These are phyloP conservation scores for Fragilaria crotonensis DNA, from an alignment of 108 stramenopile genomes.

Conservation along the genomic window DNA sequence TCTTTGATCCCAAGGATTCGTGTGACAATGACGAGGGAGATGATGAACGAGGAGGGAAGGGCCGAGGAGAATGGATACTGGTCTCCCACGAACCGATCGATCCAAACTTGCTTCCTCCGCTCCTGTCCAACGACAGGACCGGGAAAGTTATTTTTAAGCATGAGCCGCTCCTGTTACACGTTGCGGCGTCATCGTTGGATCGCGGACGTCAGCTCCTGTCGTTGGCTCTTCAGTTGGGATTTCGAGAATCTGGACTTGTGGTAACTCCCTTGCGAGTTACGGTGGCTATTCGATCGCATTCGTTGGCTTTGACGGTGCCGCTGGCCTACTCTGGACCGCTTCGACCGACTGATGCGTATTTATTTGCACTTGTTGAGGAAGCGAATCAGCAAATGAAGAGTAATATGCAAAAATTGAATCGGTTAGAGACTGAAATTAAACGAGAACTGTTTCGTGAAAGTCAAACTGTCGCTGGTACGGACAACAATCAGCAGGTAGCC, in stretches of 20 bases:
- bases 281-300: constrained; percentile 61
- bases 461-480: too few relatives aligned
- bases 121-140: constrained; percentile 18
- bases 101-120: constrained; percentile 22
- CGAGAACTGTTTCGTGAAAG: constrained; percentile 31
- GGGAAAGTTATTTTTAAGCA: constrained; percentile 37
- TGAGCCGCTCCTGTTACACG: constrained; percentile 77
- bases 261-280: constrained; percentile 37
- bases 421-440: constrained; percentile 32
- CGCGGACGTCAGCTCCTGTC: constrained; percentile 49
- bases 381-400: constrained; percentile 50
- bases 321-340: constrained; percentile 16
- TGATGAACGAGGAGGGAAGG: constrained; percentile 51
- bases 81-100: constrained; percentile 54
- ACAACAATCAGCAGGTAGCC: not conserved
- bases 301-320: constrained; percentile 45
- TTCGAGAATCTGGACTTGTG: constrained; percentile 80
- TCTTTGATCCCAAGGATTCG: constrained; percentile 60
- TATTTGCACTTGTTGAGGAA: constrained; percentile 38
- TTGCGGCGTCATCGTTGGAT: constrained; percentile 51
- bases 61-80: constrained; percentile 65
- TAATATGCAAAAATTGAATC: constrained; percentile 47
- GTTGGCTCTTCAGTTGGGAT: constrained; percentile 54
- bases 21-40: constrained; percentile 2
- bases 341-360: constrained; percentile 26